phyloP scores from a whole-genome alignment of 306 rosid species.

The Casuarina glauca region DNA sequence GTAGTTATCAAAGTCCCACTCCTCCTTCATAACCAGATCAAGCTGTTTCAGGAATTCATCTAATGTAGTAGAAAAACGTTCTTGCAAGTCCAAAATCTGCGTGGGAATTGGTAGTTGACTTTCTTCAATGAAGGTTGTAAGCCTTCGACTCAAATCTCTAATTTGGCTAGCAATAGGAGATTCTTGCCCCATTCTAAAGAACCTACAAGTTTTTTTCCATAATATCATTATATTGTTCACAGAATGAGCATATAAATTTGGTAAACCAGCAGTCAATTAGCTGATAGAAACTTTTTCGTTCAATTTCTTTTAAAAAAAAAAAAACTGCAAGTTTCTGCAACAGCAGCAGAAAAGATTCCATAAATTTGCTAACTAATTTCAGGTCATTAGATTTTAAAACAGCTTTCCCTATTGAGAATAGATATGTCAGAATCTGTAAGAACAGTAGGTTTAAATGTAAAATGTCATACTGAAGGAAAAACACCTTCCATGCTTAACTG shows the following conservation, averaged over 20 bases:
- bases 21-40: slow-evolving; percentile 43
- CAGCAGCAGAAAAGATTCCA: slow-evolving; percentile 33
- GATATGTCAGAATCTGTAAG: slow-evolving; percentile 31
- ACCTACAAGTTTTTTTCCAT: slow-evolving; percentile 14
- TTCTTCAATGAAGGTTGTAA: slow-evolving; percentile 40
- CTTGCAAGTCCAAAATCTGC: slow-evolving; percentile 46
- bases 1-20: slow-evolving; percentile 91
- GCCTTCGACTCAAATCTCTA: slow-evolving; percentile 37
- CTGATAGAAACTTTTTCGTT: slow-evolving; percentile 16
- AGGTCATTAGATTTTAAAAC: slow-evolving; percentile 29
- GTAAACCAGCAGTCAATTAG: slow-evolving; percentile 5
- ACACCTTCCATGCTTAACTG: slow-evolving; percentile 16
- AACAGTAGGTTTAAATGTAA: slow-evolving; percentile 18
- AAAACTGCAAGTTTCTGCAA: slow-evolving; percentile 36
- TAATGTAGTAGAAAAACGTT: slow-evolving; percentile 39
- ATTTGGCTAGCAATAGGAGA: slow-evolving; percentile 37
- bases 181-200: slow-evolving; percentile 29
- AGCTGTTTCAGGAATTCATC: slow-evolving; percentile 64
- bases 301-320: slow-evolving; percentile 44
- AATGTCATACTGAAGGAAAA: slow-evolving; percentile 16
- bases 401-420: slow-evolving; percentile 13
- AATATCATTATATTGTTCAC: slow-evolving; percentile 11
- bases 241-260: slow-evolving; percentile 17
- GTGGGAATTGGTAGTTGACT: slow-evolving; percentile 43
- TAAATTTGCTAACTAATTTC: slow-evolving; percentile 20